Conservation (phyloP, 805 yeast genomes). For the Saturnispora saitoi region DNA sequence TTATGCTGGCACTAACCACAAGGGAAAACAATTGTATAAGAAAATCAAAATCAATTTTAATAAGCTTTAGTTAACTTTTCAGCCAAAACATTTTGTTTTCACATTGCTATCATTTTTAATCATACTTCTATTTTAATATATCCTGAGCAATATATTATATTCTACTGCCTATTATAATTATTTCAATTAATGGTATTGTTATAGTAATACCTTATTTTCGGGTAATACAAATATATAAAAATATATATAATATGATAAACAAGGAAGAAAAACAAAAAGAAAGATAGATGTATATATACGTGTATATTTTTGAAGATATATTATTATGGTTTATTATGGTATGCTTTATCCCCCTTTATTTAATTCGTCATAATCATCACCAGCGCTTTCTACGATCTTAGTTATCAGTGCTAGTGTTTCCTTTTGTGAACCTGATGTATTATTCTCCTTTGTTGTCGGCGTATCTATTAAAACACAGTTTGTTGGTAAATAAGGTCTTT, state of each 20-base stretch:
- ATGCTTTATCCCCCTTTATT: constrained; percentile 42
- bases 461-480: background rate
- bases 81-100: background rate
- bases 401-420: constrained; percentile 30
- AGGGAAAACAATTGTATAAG: background rate
- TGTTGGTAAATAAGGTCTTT: background rate
- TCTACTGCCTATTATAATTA: background rate
- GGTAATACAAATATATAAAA: no score
- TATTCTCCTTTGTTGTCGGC: constrained; percentile 3
- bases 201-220: no score
- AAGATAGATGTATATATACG: background rate
- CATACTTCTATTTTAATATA: no score
- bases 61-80: no score
- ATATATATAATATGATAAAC: no score
- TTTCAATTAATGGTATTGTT: background rate
- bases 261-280: no score
- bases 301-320: background rate
- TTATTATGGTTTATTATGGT: constrained; percentile 1
- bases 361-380: constrained; percentile 35
- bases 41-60: background rate
- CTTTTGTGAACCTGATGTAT: constrained; percentile 10
- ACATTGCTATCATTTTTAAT: background rate
- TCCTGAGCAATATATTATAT: background rate
- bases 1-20: background rate
- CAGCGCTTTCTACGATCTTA: constrained; percentile 42